These are phyloP conservation scores for Candida chauliodis DNA, from an alignment of 805 yeast species.

Conservation along the genomic window DNA sequence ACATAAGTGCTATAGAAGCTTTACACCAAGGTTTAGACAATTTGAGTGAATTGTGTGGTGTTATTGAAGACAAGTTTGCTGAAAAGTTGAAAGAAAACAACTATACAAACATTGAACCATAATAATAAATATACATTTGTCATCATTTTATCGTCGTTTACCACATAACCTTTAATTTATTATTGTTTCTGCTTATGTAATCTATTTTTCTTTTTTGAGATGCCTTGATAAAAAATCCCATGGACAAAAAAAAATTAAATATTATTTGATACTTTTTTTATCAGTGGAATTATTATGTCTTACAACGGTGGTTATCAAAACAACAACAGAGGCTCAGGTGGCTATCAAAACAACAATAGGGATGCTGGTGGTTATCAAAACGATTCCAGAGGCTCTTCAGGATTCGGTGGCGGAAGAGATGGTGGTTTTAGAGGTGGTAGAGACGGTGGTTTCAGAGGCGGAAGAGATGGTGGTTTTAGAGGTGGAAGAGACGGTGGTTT, in stretches of 20 bases:
- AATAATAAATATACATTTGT: too few relatives aligned
- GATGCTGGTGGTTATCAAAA: conserved; percentile 23
- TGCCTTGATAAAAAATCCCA: too few relatives aligned
- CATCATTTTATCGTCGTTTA: too few relatives aligned
- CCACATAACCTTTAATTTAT: neutral
- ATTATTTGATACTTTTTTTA: neutral
- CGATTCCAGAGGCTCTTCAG: neutral
- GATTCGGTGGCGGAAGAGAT: conserved; percentile 34
- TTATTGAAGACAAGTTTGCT: conserved; percentile 74
- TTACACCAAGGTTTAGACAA: conserved; percentile 88
- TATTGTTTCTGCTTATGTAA: neutral
- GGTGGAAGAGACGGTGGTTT: conserved; percentile 31
- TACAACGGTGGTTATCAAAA: conserved; percentile 38
- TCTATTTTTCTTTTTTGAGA: conserved; percentile 3
- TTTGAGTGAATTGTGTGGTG: conserved; percentile 75
- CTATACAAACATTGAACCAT: conserved; percentile 49
- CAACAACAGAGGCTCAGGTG: conserved; percentile 20
- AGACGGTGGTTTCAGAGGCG: conserved; percentile 18
- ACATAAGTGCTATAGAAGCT: conserved; percentile 85
- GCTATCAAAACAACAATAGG: conserved; percentile 29
- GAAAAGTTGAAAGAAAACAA: conserved; percentile 58
- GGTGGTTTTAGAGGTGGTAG: conserved; percentile 12
- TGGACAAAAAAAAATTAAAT: conserved; percentile 3
- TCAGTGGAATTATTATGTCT: conserved; percentile 27
- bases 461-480: conserved; percentile 20